Percentiles rank a stretch among this genome's conserved stretches.
Evolutionary conservation across 768 basidiomycete species (phyloP).

Genomic region (Cyclocybe cylindracea): DNA sequence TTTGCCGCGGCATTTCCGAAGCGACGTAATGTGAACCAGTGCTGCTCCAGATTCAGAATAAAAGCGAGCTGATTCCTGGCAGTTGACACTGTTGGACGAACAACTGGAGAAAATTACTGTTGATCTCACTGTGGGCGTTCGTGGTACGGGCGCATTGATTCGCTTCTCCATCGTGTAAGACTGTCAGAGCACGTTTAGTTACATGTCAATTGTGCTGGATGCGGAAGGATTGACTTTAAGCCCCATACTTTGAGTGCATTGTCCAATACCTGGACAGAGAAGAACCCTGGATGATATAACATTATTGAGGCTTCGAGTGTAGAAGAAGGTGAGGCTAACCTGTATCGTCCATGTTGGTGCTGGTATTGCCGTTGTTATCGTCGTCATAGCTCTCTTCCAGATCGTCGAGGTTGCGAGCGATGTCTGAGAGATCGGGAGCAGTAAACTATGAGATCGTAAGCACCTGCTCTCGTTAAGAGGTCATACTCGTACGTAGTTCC

Average conservation of each 20-base stretch:
- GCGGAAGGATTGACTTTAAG: conserved; percentile 53
- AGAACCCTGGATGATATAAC: conserved; percentile 63
- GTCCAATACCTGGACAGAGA: conserved; percentile 89
- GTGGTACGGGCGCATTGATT: conserved; percentile 78
- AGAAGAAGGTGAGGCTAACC: conserved; percentile 40
- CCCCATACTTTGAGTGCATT: conserved; percentile 85
- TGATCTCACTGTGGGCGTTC: conserved; percentile 70
- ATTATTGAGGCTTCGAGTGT: not conserved
- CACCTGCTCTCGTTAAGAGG: conserved; percentile 4
- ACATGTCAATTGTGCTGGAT: not conserved
- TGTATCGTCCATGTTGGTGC: conserved; percentile 91
- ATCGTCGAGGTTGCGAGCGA: conserved; percentile 67
- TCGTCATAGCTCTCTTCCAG: conserved; percentile 64
- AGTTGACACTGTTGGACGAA: conserved; percentile 8
- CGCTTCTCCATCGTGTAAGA: conserved; percentile 83
- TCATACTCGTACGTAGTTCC: conserved; percentile 35
- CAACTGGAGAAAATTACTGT: not conserved
- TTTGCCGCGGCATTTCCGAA: conserved; percentile 61
- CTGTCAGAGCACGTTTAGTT: conserved; percentile 34
- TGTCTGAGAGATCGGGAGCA: conserved; percentile 74
- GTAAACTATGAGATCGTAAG: conserved; percentile 54
- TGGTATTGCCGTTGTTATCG: conserved; percentile 40
- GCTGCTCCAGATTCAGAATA: conserved; percentile 82
- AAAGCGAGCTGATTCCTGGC: conserved; percentile 80
- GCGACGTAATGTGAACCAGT: conserved; percentile 88